Evolutionary conservation across 176 grass and related monocot species (phyloP), one percentile per base, ranked within the genome.

Genomic region (Alopecurus myosuroides): DNA sequence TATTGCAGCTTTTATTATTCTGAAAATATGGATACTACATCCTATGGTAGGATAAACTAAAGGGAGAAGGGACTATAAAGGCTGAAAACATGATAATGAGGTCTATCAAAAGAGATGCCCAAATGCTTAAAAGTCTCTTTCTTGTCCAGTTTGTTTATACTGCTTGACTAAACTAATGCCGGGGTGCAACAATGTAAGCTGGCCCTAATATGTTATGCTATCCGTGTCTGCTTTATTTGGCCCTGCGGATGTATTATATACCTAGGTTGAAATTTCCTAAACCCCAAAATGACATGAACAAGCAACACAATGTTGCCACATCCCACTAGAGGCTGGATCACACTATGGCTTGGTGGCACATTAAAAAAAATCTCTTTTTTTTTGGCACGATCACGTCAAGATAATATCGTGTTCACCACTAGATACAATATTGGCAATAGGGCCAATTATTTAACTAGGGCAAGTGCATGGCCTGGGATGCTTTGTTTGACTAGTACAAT

Each of bases 401-500:
- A 41, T 81, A 77, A 62, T 84, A 76, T 76, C 76, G 13, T 77
- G 76, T 77, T 81, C 48, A 88, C 81, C 85, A 85, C 25, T 60
- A 81, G 20, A 73, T 91, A 84, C 67, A 84, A 69, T 84, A 91
- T 50, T 87, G 20, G 49, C 76, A 76, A 69, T 76, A 49, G 48
- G 81, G 81, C 76, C 51, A 84, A 77, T 81, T 77, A 69, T 84
- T 88, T 77, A 70, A 81, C 51, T 62, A 87, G 33, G 85, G 81
- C 85, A 87, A 87, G 76, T 87, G 85, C 56, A 76, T 82, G 69
- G 80, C 23, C 76, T 75, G 49, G 84, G 81, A 84, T 81, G 45
- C 81, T 76, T 91, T 91, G 81, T 87, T 91, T 91, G 85, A 91
- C 89, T 72, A 58, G 69, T 84, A 69, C 67, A 80, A 75, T 61